Evolutionary conservation across 352 stramenopile species (phyloP), one percentile per base, ranked within the genome.

Genomic region (Elongisporangium undulatum): DNA sequence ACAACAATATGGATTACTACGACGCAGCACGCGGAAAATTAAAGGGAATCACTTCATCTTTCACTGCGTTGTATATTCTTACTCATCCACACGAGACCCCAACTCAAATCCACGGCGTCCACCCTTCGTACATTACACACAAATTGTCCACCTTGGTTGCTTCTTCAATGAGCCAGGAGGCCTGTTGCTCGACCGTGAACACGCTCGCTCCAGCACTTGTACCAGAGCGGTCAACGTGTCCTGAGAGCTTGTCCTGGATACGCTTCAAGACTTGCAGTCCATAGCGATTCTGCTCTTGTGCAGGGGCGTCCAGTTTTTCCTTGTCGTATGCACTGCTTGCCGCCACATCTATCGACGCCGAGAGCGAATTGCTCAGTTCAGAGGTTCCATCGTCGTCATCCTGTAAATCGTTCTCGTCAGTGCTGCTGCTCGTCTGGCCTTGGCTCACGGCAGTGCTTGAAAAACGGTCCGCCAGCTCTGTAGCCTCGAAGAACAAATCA

Each of bases 101-200:
- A 23, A 7, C 23, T 82, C 75, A 95, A 57, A 95, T 95, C 86
- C 86, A 95, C 19, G 86, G 85, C 3, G 85, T 95, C 86, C 86
- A 95, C 20, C 86, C 86, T 77, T 95, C 86, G 61, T 95, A 95
- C 86, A 95, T 95, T 54, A 90, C 74, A 48, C 82, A 92, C 4
- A 95, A 67, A 57, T 95, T 95, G 69, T 95, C 85, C 0, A 73
- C 72, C 34, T 81, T 91, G 0, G 85, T 92, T 9, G 86, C 82
- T 48, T 92, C 75, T 16, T 82, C 68, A 49, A 95, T 92, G 4
- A 95, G 66, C 81, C 79, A 95, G 16, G 74, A 73, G n/a, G 83
- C 77, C 61, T 95, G 86, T 53, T 94, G 71, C 20, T 87, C 74
- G 8, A 92, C 74, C 8, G 75, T 87, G 41, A 94, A 48, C 38